Evolutionary conservation across 495 filamentous ascomycete species (phyloP), one percentile per base, ranked within the genome.

Genomic region (Talaromyces adpressus): DNA sequence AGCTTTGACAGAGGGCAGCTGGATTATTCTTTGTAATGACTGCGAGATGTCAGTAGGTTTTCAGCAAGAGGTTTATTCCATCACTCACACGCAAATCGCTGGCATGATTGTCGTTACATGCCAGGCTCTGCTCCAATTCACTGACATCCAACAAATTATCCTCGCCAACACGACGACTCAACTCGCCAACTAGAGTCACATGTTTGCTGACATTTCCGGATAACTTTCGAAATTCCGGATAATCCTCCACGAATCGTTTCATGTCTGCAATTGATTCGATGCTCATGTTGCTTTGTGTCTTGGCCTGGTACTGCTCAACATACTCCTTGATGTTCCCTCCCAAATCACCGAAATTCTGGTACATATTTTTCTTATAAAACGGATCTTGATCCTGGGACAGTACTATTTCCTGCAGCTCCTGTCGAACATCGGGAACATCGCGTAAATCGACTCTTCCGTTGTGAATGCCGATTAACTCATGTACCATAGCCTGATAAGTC

Each of bases 341-440:
- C 20, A 98, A 83, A 66, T 98, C 94, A 49, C 94, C 94, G 73
- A 98, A 98, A 69, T 98, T 98, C 68, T 96, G 87, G 69, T 92
- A 98, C 95, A 98, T 98, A 73, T 98, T 98, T 78, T 96, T 97
- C 77, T 97, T 97, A 78, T 98, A 98, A 78, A 98, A 98, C 0
- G 94, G 95, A 70, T 98, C 94, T 73, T 98, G 95, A 65, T 98
- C 95, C 74, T 95, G 95, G 1, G 93, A 96, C 20, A 98, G 78
- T 11, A 96, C 93, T 63, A 98, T 93, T 78, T 98, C 94, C 76
- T 90, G 92, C 27, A 98, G 81, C 75, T 98, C 94, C 16, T 91
- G 89, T 58, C 91, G 83, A 57, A 97, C 85, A 61, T 97, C 94
- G 36, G 92, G 93, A 0, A 97, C 89, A 60, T 91, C 85, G 64